Base-by-base conservation (phyloP, 192 early-diverging fungal species). In the Coemansia sp. region DNA sequence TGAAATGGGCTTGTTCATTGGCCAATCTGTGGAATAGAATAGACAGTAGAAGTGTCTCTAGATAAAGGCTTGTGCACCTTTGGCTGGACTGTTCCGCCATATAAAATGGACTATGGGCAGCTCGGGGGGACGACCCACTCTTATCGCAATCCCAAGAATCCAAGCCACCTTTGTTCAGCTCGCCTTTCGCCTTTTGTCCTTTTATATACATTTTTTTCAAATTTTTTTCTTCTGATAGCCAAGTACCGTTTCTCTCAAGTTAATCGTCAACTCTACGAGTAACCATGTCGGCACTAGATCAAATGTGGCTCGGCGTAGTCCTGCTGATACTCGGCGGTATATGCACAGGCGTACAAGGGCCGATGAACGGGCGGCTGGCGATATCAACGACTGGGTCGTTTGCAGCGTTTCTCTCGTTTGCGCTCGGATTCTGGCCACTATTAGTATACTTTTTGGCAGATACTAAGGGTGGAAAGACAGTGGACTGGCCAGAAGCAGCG, bases 241-340 rank as follows among this genome's bases (percentile, higher is more conserved):
- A 43, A 36, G 27, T 20, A 18, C 44, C 47, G 7, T 52, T 64
- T 38, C 10, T 46, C 18, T 34, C 66, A 50, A 68, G 49, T 22
- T 50, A 50, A 20, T 33, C 55, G 34, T 58, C 55, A 20, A 22
- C 18, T 44, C 43, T 44, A 4, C 3, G 20, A 50, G 47, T 31
- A 53, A 55, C 43, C 43, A 67, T 49, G 52, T 55, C 64, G 27
- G 81, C 74, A 15, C 76, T 84, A 41, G 68, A 67, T 24, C 52
- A 77, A 27, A 77, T 84, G 43, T 39, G 64, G 29, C 71, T 84
- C 0, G 81, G 81, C 20, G 74, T 84, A 5, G 49, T 84, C 2
- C 74, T 84, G 58, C 81, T 84, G n/a, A 84, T 84, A 33, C 72
- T 84, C 74, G 81, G 76, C 24, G 81, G 81, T 3, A 24, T 84